These are phyloP conservation scores for Backusella parvicylindrica DNA, from an alignment of 192 early-diverging fungal genomes.

Conservation along the genomic window DNA sequence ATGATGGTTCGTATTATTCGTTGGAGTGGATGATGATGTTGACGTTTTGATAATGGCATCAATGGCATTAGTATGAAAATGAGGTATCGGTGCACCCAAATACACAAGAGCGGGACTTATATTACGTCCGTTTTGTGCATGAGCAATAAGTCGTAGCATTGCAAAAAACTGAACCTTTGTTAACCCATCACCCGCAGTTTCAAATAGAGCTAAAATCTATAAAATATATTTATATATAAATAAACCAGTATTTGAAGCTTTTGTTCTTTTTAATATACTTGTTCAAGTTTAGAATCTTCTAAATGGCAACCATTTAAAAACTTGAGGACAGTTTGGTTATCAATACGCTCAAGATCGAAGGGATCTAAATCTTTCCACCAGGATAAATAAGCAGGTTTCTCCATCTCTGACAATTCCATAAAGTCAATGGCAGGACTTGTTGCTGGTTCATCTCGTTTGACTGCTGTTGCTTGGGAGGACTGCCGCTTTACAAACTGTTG, in stretches of 20 bases:
- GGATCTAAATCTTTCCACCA: slow-evolving; percentile 31
- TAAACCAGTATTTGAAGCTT: not conserved
- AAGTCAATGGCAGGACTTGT: not conserved
- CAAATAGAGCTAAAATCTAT: slow-evolving; percentile 27
- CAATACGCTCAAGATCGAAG: slow-evolving; percentile 8
- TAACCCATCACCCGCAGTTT: slow-evolving; percentile 13
- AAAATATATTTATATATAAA: too few species aligned
- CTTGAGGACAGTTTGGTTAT: slow-evolving; percentile 10
- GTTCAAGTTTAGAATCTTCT: slow-evolving; percentile 6
- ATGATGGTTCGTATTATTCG: not conserved
- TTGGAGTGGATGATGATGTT: not conserved
- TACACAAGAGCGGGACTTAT: not conserved
- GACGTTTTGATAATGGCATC: slow-evolving; percentile 12
- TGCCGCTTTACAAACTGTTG: slow-evolving; percentile 24
- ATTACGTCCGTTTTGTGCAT: slow-evolving; percentile 25
- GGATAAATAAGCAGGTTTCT: not conserved
- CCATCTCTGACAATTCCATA: not conserved
- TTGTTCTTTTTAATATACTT: slow-evolving; percentile 5
- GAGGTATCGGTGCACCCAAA: slow-evolving; percentile 16
- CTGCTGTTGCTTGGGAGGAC: not conserved
- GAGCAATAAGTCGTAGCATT: slow-evolving; percentile 26
- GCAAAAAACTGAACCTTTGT: slow-evolving; percentile 24
- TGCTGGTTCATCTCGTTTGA: not conserved
- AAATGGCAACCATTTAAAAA: slow-evolving; percentile 21
- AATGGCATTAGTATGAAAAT: slow-evolving; percentile 13